Evolutionary conservation across 2,329 filamentous ascomycete species (phyloP), one percentile per base, ranked within the genome.

Genomic region (Neocatenulostroma microsporum): DNA sequence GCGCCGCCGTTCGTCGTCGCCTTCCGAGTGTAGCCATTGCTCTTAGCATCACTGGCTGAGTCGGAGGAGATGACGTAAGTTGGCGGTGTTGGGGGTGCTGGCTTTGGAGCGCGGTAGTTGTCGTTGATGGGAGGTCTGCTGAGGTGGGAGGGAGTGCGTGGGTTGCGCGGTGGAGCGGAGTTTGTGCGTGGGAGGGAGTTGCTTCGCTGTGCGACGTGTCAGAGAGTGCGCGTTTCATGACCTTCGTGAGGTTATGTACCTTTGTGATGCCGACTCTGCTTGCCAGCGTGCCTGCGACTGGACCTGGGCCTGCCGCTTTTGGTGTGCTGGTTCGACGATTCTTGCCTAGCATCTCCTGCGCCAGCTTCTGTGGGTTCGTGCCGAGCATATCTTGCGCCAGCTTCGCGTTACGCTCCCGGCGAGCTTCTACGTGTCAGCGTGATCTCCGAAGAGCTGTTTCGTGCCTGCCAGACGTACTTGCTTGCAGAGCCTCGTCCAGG

Each of bases 261-360:
- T 87, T 87, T 53, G 74, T 77, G 33, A 87, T 70, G 25, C 83
- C 82, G 40, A 82, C 78, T 58, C 82, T 74, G 61, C 79, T 83
- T 37, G 82, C 76, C 34, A 87, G 72, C 76, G 51, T 77, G 67
- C 34, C 71, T 50, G 45, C 52, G 9, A 37, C 25, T n/a, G 32
- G 55, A 37, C 35, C 66, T 42, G 62, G 57, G 74, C 40, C 49
- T 28, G 41, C 40, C 34, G 40, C 39, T 17, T 66, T 72, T 25
- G 78, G 64, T 10, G 64, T 71, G 53, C 73, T 80, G 35, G 72
- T 62, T 48, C 79, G 75, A 40, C 71, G 64, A 36, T 61, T 62
- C 54, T 74, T 74, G 48, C 74, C 74, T 49, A 88, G 80, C 54
- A 88, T 84, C 54, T 74, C 70, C 50, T 82, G 72, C 21, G 83